Base-by-base conservation (phyloP, 345 rosid genomes). In the Hibiscus tridactylites region DNA sequence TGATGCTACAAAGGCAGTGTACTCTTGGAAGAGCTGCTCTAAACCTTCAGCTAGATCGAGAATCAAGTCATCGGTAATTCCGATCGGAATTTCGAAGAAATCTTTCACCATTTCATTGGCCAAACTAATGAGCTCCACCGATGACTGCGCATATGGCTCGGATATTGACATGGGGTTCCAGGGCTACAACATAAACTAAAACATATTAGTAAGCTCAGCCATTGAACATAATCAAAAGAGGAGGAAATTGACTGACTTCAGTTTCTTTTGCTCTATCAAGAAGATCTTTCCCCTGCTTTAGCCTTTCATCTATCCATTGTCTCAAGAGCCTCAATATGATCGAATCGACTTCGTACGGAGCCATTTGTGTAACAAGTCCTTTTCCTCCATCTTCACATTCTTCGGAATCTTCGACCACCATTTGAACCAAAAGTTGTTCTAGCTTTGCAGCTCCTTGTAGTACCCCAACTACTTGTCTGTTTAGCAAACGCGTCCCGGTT, bases 101-200 rank as follows among this genome's bases (percentile, higher is more conserved):
- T 90, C 97, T 4, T 88, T 87, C 28, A 87, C 87, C 0, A 79
- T 82, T 35, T 91, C 97, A 63, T 87, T 85, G 0, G 87, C 84
- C 50, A 82, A 65, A 79, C 73, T 88, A 90, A 87, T 87, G 15
- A 91, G 60, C 73, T 91, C 97, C 72, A 83, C 95, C 0, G 83
- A 90, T 0, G 98, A 88, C 46, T 85, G 92, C 3, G 96, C 90
- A 44, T 91, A 88, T 0, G 98, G 97, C 79, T 94, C 97, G 3
- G 88, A 85, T 81, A 90, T 94, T 33, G 98, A 91, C 77, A 85
- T 90, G 0, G 98, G 97, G 63, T 91, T 94, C 98, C 97, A 94
- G 3, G 96, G 90, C 98, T 94, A 75, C 67, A 79, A 42, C 42
- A 49, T 13, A 28, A 54, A 74, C 26, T 54, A 50, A 8, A 42